Evolutionary conservation across 345 rosid genomes (phyloP).

Genomic region (Brassica napus): Da-Ae NC_063437.1:3321001-3321500

Average conservation of each 20-base stretch:
- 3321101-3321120: conserved; percentile 51
- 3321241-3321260: conserved; percentile 72
- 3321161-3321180: conserved; percentile 73
- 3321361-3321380: conserved; percentile 69
- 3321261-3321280: conserved; percentile 90
- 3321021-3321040: conserved; percentile 83
- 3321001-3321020: conserved; percentile 56
- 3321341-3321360: conserved; percentile 73
- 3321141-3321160: conserved; percentile 61
- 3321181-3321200: conserved; percentile 65
- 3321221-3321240: conserved; percentile 71
- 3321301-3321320: conserved; percentile 90
- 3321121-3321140: conserved; percentile 87
- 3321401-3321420: conserved; percentile 98
- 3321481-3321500: conserved; percentile 95
- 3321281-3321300: conserved; percentile 89
- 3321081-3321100: conserved; percentile 66
- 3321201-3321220: conserved; percentile 87
- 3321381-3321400: conserved; percentile 68
- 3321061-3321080: conserved; percentile 78
- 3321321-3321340: conserved; percentile 84
- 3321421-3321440: conserved; percentile 88
- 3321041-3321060: conserved; percentile 65
- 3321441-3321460: conserved; percentile 95
- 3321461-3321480: conserved; percentile 76